phyloP scores from a whole-genome alignment of 2,329 filamentous ascomycete genomes.

The Helotiales sp. region DNA sequence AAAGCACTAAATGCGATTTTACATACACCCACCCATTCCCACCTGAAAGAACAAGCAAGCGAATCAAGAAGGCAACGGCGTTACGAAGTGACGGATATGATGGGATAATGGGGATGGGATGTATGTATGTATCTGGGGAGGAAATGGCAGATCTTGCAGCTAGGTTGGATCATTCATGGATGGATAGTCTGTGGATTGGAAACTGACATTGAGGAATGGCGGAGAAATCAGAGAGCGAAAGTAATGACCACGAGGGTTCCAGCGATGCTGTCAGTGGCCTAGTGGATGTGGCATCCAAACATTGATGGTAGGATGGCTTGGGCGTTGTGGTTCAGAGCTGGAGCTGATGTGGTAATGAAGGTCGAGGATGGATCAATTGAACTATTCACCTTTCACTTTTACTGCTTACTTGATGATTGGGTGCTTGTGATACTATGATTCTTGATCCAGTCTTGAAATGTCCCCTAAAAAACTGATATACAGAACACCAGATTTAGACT shows the following conservation, averaged over 20 bases:
- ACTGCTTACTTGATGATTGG: too few relatives aligned
- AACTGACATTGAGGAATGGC: neutral
- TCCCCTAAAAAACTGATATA: too few relatives aligned
- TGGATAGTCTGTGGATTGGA: neutral
- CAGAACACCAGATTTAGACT: too few relatives aligned
- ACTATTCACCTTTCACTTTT: neutral
- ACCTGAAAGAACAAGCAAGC: too few relatives aligned
- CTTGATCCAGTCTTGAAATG: too few relatives aligned
- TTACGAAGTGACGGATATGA: neutral
- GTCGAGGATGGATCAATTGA: neutral
- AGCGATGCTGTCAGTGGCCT: neutral
- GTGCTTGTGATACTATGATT: too few relatives aligned
- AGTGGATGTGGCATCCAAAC: neutral
- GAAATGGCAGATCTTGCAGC: neutral
- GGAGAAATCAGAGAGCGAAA: too few relatives aligned
- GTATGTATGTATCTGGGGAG: neutral
- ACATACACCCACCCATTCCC: too few relatives aligned
- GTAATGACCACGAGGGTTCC: neutral
- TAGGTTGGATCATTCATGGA: neutral
- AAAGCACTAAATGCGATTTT: neutral
- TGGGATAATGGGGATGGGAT: neutral
- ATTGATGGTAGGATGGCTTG: neutral
- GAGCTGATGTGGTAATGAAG: neutral
- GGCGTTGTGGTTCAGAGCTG: neutral
- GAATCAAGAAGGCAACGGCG: neutral